Conservation (phyloP, 2,329 filamentous ascomycete genomes). For the Alternaria angustiovoidea region DNA sequence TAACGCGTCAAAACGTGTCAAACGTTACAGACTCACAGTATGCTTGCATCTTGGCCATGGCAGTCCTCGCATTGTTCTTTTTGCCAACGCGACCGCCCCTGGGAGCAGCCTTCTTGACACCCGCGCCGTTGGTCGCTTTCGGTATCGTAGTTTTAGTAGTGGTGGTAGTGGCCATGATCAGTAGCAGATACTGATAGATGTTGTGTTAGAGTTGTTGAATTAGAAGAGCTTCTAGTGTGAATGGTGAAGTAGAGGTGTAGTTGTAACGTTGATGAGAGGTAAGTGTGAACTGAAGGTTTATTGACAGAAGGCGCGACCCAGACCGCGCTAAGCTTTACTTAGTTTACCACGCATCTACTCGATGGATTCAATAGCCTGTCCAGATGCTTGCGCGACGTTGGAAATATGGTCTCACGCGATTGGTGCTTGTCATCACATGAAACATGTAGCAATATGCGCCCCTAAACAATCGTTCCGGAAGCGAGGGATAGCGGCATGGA, state of each 20-base stretch:
- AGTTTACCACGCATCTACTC: slow-evolving; percentile 13
- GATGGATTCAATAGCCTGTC: slow-evolving; percentile 13
- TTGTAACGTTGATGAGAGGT: slow-evolving; percentile 9
- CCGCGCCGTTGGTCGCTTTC: slow-evolving; percentile 32
- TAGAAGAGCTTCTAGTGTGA: neutral
- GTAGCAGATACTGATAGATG: slow-evolving; percentile 1
- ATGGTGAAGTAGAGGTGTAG: slow-evolving; percentile 8
- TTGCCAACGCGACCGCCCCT: slow-evolving; percentile 24
- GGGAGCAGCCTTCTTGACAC: slow-evolving; percentile 41
- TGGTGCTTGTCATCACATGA: slow-evolving; percentile 22
- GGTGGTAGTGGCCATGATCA: slow-evolving; percentile 35
- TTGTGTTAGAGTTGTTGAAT: neutral
- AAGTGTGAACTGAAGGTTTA: slow-evolving; percentile 24
- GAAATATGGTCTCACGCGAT: slow-evolving; percentile 9
- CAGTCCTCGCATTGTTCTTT: slow-evolving; percentile 36
- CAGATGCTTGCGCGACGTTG: slow-evolving; percentile 13
- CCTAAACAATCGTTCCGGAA: slow-evolving; percentile 8
- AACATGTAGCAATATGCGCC: slow-evolving; percentile 17
- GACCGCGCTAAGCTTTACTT: slow-evolving; percentile 14
- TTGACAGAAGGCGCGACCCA: slow-evolving; percentile 20
- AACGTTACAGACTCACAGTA: slow-evolving; percentile 40
- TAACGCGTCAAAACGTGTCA: slow-evolving; percentile 29
- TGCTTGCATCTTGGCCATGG: slow-evolving; percentile 48
- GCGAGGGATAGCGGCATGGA: slow-evolving; percentile 9
- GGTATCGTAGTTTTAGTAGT: slow-evolving; percentile 36